Conservation (phyloP, 192 early-diverging fungal species). For the Thoreauomyces humboldtii region DNA sequence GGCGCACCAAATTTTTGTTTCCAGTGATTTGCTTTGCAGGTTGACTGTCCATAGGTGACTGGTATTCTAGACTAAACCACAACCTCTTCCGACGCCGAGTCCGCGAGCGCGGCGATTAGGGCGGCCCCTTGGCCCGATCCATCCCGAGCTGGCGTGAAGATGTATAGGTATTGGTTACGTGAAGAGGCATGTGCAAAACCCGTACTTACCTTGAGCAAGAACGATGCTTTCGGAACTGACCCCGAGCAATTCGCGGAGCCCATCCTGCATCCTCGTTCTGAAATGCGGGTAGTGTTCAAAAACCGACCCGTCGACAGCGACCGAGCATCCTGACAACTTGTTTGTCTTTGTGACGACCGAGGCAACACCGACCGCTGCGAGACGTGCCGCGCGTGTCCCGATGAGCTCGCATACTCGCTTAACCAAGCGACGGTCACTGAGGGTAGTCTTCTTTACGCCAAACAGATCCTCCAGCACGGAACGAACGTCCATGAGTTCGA, state of each 20-base stretch:
- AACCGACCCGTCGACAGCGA: conserved; percentile 89
- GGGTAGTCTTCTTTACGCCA: conserved; percentile 54
- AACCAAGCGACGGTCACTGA: conserved; percentile 69
- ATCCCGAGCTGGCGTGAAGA: conserved; percentile 68
- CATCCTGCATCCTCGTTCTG: conserved; percentile 70
- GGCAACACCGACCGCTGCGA: conserved; percentile 44
- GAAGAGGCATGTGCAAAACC: no score
- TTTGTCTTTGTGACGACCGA: conserved; percentile 67
- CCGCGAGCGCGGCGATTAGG: conserved; percentile 44
- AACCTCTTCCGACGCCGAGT: no score
- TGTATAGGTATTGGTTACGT: no score
- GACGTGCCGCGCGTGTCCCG: conserved; percentile 77
- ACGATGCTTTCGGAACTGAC: conserved; percentile 60
- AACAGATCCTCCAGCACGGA: conserved; percentile 68
- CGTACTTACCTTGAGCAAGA: conserved; percentile 55
- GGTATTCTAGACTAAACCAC: no score
- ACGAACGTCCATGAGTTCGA: conserved; percentile 57
- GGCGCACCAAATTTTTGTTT: no score
- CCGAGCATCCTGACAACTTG: conserved; percentile 57
- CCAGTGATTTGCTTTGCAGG: no score
- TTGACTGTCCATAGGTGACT: no score
- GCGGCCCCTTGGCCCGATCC: conserved; percentile 70
- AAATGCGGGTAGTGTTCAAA: conserved; percentile 90
- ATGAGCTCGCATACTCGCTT: conserved; percentile 72
- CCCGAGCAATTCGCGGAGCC: conserved; percentile 73